phyloP scores from a whole-genome alignment of 2,329 filamentous ascomycete species.

The Ceratocystis cacaofunesta region DNA sequence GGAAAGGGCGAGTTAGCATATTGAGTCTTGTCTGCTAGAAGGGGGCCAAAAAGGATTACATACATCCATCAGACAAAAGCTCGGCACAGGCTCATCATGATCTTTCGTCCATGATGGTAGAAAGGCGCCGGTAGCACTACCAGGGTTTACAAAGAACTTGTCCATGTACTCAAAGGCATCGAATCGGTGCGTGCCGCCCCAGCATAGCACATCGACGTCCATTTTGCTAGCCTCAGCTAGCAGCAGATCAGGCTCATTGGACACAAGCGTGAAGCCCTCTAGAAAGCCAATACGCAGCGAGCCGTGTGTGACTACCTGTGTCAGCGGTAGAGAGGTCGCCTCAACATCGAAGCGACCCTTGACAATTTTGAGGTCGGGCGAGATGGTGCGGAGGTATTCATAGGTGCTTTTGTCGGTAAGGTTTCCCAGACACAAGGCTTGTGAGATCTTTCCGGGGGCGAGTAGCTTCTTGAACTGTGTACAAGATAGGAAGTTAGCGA shows the following conservation, averaged over 20 bases:
- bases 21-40: background rate
- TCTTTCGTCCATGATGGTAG: constrained; percentile 42
- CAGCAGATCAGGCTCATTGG: constrained; percentile 50
- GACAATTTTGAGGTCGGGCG: constrained; percentile 57
- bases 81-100: constrained; percentile 64
- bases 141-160: constrained; percentile 59
- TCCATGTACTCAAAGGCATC: constrained; percentile 61
- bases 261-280: constrained; percentile 54
- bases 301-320: constrained; percentile 51
- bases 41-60: constrained; percentile 28
- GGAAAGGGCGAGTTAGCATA: background rate
- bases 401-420: constrained; percentile 67
- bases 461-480: constrained; percentile 70
- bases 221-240: constrained; percentile 53
- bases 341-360: constrained; percentile 53
- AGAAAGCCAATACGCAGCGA: constrained; percentile 51
- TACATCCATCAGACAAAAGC: constrained; percentile 97
- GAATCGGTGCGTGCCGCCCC: constrained; percentile 52
- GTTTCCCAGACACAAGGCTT: constrained; percentile 68
- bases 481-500: background rate
- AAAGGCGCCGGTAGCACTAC: constrained; percentile 50
- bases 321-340: constrained; percentile 48
- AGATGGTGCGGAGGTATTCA: constrained; percentile 62
- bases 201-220: constrained; percentile 55
- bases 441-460: constrained; percentile 67